Base-by-base conservation (phyloP, 805 yeast species). In the Candida ficus region DNA sequence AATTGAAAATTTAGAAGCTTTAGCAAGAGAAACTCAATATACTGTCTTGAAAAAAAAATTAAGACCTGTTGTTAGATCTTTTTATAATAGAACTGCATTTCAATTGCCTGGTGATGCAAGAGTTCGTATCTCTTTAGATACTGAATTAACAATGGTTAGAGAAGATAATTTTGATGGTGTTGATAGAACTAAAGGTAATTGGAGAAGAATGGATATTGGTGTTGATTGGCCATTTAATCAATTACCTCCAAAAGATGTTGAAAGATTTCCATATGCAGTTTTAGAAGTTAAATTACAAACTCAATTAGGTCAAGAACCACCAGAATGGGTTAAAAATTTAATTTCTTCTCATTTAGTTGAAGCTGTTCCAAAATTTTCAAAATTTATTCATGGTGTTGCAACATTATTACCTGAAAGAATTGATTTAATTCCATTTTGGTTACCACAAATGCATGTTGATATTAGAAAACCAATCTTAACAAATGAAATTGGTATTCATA, bases 31-130 rank as follows among this genome's bases (percentile, higher is more conserved):
- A 63, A 85, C 86, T 32, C 99, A 93, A 66, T 93, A 91, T 63
- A 74, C 95, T 26, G 83, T 88, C 47, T 64, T 93, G 51, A 85
- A 85, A 59, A 82, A 82, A 60, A 83, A 81, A 62, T 71, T 85
- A 62, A 77, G 97, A 58, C 99, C 99, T 1, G 96, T 89, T 33
- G 85, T 88, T 67, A 78, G 99, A 64, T 86, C 97, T 1, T 93
- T 93, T 63, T 93, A 93, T 67, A 89, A 90, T 66, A 84, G 99
- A 72, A 93, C 99, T 28, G 99, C 99, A 2, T 93, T 93, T 76
- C 99, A 93, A 70, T 76, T 93, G 43, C 99, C 99, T 6, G 99
- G 99, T 44, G 99, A 93, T 64, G 99, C 99, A 7, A 79, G 99
- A 58, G 99, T 93, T 30, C 89, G 99, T 71, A 93, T 95, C 49